These are phyloP conservation scores for Rhizopogon vinicolor DNA, from an alignment of 768 basidiomycete genomes.

Conservation along the genomic window DNA sequence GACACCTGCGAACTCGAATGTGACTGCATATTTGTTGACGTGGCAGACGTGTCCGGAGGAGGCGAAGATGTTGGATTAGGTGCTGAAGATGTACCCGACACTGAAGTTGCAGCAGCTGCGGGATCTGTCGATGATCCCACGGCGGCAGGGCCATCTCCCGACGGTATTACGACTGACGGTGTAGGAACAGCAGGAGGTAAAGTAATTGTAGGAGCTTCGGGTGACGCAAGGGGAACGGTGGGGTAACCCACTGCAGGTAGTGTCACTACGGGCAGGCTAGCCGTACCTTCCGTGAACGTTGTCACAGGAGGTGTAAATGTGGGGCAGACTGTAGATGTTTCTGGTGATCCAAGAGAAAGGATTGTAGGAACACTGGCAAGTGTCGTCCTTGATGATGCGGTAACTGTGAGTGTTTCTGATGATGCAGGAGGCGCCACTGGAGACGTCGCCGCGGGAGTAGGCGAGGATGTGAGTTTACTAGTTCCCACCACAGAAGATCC, in stretches of 20 bases:
- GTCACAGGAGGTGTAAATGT: neutral
- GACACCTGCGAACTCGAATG: neutral
- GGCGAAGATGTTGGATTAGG: neutral
- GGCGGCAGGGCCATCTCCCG: neutral
- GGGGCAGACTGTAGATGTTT: neutral
- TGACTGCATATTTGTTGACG: neutral
- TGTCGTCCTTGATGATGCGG: neutral
- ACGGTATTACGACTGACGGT: neutral
- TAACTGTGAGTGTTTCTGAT: neutral
- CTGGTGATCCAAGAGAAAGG: neutral
- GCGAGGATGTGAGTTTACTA: neutral
- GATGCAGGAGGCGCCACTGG: neutral
- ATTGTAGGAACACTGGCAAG: slow-evolving; percentile 1
- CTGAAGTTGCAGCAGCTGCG: neutral
- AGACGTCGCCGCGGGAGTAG: neutral
- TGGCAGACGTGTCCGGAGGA: neutral
- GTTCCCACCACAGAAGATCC: too few species aligned
- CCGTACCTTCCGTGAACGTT: neutral
- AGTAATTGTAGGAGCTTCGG: neutral
- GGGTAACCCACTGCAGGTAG: too few species aligned
- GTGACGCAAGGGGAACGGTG: neutral
- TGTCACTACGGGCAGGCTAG: too few species aligned
- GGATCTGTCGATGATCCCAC: too few species aligned
- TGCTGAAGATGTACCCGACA: neutral
- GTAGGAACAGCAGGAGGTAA: neutral